phyloP scores from a whole-genome alignment of 2,329 filamentous ascomycete genomes.

The Fusarium hostae region DNA sequence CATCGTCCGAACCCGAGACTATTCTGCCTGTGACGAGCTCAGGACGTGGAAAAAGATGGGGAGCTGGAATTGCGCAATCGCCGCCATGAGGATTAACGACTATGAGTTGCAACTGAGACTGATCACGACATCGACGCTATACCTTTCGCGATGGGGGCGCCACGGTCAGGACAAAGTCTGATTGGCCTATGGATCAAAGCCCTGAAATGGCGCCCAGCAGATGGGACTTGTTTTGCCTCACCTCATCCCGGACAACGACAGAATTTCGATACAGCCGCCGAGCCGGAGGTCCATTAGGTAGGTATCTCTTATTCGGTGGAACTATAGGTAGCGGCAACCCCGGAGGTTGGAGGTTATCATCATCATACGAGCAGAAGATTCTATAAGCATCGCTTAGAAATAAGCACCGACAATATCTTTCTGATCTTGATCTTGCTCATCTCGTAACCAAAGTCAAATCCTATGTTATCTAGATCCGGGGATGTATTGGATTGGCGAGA shows the following conservation, averaged over 20 bases:
- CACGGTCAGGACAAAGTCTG: constrained; percentile 40
- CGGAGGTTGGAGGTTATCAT: constrained; percentile 12
- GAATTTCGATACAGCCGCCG: constrained; percentile 39
- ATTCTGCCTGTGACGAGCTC: constrained; percentile 37
- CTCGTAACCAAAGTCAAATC: constrained; percentile 24
- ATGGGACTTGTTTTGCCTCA: constrained; percentile 41
- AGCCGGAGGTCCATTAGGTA: constrained; percentile 40
- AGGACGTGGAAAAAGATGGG: constrained; percentile 42
- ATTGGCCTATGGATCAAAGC: constrained; percentile 49
- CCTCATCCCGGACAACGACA: constrained; percentile 38
- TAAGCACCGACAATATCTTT: not conserved
- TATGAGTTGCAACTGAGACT: constrained; percentile 49
- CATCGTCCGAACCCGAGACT: constrained; percentile 37
- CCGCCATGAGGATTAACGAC: constrained; percentile 46
- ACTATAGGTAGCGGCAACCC: constrained; percentile 17
- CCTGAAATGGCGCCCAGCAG: constrained; percentile 41
- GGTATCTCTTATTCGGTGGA: constrained; percentile 12
- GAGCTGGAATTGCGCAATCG: constrained; percentile 52
- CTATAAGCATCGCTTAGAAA: constrained; percentile 25
- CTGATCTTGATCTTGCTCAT: constrained; percentile 7
- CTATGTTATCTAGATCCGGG: constrained; percentile 14
- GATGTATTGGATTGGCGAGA: constrained; percentile 14
- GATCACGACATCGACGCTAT: constrained; percentile 66
- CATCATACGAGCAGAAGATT: not conserved
- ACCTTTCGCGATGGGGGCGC: constrained; percentile 56